Base-by-base conservation (phyloP, 2,329 filamentous ascomycete genomes). In the Basipetospora sp. region DNA sequence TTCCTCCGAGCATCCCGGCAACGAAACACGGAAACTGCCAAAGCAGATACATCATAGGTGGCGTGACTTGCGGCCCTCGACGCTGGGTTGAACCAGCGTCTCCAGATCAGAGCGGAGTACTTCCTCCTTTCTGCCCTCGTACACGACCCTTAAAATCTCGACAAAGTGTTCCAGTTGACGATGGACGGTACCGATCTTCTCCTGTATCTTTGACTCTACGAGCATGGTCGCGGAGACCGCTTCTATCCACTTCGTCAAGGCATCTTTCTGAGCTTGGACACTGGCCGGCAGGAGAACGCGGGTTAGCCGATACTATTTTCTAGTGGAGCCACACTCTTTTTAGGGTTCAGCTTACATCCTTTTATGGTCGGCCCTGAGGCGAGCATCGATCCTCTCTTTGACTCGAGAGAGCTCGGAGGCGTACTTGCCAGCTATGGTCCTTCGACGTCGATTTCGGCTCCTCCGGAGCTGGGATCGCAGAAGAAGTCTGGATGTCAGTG, bases 301-400 rank as follows among this genome's bases (percentile, higher is more conserved):
- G 15, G 22, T 20, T 15, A 14, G 32, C 14, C n/a, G 14, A 10
- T 9, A 35, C n/a, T n/a, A n/a, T n/a, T n/a, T n/a, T n/a, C n/a
- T n/a, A n/a, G n/a, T n/a, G n/a, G n/a, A n/a, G n/a, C n/a, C n/a
- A n/a, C n/a, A n/a, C 11, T 13, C 26, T 15, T n/a, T 10, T 13
- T 22, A 16, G 17, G 4, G 8, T n/a, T 15, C 17, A 6, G 27
- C 38, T 31, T 18, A 34, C 31, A 25, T 30, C 31, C 32, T 31
- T 31, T 31, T 20, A 15, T 34, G 28, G 16, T 35, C 30, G 6
- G 25, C 31, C 14, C 31, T 19, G 8, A 34, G 10, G 4, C 33
- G 28, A n/a, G 32, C 17, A 11, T 31, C 26, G 26, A 40, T 34
- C 32, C 28, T 29, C 26, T 40, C 26, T 25, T 40, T 40, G 14